These are phyloP conservation scores for Aechmea fasciata DNA, from an alignment of 176 grass and related monocot genomes.

Conservation along the genomic window DNA sequence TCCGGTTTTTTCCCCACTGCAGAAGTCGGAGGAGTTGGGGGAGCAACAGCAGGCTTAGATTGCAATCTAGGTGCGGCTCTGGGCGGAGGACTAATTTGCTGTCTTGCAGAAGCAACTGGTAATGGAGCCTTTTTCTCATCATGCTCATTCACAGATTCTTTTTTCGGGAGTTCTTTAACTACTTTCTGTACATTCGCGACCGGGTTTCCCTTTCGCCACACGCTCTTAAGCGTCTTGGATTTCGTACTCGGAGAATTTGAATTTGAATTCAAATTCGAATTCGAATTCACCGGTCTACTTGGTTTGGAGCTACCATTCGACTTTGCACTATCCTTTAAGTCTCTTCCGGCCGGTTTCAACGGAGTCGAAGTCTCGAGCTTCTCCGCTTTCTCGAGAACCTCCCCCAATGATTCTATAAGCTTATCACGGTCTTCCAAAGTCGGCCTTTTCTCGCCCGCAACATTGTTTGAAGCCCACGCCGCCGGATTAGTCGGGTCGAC, in stretches of 20 bases:
- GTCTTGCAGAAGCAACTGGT: conserved; percentile 19
- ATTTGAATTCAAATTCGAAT: conserved; percentile 24
- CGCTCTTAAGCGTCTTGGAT: conserved; percentile 66
- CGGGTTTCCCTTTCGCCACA: conserved; percentile 87
- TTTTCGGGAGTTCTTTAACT: conserved; percentile 44
- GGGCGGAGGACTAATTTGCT: conserved; percentile 21
- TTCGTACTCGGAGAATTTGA: conserved; percentile 26
- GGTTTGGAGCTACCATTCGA: conserved; percentile 30
- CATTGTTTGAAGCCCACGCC: conserved; percentile 16
- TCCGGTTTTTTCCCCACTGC: conserved; percentile 28
- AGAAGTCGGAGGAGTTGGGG: conserved; percentile 24
- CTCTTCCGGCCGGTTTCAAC: conserved; percentile 8
- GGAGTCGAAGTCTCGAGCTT: conserved; percentile 56
- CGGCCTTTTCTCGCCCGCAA: conserved; percentile 21
- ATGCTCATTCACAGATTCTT: conserved; percentile 29
- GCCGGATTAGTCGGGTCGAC: conserved; percentile 25
- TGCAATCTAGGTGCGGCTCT: conserved; percentile 19
- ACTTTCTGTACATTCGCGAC: conserved; percentile 50
- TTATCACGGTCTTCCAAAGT: conserved; percentile 51
- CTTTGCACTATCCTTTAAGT: conserved; percentile 21
- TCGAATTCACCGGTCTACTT: conserved; percentile 21
- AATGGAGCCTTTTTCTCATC: conserved; percentile 13
- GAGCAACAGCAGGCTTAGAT: conserved; percentile 46
- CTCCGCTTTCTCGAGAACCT: conserved; percentile 78
- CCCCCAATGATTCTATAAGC: conserved; percentile 62